Evolutionary conservation across 345 rosid species (phyloP), one percentile per base, ranked within the genome.

Genomic region (Pistacia integerrima): DNA sequence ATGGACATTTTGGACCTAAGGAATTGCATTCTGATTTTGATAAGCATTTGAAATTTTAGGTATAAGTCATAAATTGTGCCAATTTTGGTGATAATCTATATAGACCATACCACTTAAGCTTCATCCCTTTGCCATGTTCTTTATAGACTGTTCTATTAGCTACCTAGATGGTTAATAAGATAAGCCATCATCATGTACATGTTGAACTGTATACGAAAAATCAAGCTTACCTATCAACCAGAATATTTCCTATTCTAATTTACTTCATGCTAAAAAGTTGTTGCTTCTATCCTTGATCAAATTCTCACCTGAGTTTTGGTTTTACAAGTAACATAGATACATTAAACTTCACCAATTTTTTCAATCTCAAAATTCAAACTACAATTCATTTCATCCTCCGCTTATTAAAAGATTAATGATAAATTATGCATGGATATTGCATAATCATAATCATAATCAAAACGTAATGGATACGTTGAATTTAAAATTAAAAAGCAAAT

Each of bases 381-480:
- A 7, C 8, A 41, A 41, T 41, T 5, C 9, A 41, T 41, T 41
- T 41, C 46, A 5, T 41, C 46, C 1, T 1, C 46, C 46, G 0
- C 46, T 7, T 38, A 41, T 41, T 41, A 41, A 41, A 8, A 41
- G 9, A 41, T 7, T 41, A 41, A 38, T 41, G 10, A 41, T 41
- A 54, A 12, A 8, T n/a, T 36, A 64, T 54, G 77, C 71, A 74
- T 54, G 70, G 25, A 54, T 36, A 55, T 18, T 12, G 48, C 63
- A 13, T 54, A 33, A 14, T 65, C 16, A 20, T 20, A 36, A 20
- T 74, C 28, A 44, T 18, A 44, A 63, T 30, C 33, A 41, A 41
- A 41, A 41, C 48, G 65, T 44, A 67, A 74, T 60, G 58, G 82
- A 58, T 62, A 52, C 57, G 38, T 69, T 58, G 17, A 68, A 11